Evolutionary conservation across 2,329 filamentous ascomycete genomes (phyloP).

Genomic region (Madurella fahalii): DNA sequence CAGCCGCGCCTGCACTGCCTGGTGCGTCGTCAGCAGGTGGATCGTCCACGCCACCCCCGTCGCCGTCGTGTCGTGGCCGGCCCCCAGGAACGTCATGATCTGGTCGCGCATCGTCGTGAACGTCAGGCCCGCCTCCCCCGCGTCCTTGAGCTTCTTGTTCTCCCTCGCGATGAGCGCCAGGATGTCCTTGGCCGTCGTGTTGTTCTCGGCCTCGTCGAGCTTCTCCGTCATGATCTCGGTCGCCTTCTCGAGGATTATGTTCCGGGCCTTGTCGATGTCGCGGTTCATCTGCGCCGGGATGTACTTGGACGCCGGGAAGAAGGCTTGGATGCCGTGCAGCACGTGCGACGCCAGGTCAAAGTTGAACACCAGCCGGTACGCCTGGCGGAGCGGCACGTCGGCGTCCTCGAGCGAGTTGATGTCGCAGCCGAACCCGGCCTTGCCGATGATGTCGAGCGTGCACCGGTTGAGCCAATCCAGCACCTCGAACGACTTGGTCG

Average conservation of each 20-base stretch:
- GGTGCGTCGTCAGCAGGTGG: constrained; percentile 27
- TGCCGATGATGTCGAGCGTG: constrained; percentile 42
- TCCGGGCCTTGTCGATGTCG: constrained; percentile 33
- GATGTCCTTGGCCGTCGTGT: constrained; percentile 34
- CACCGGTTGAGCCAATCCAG: constrained; percentile 42
- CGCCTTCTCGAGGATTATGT: constrained; percentile 34
- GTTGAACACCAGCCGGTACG: constrained; percentile 40
- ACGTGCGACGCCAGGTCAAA: constrained; percentile 36
- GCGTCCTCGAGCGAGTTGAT: constrained; percentile 38
- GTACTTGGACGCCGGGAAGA: constrained; percentile 37
- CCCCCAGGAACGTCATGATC: constrained; percentile 33
- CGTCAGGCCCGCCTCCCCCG: constrained; percentile 34
- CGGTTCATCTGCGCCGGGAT: constrained; percentile 38
- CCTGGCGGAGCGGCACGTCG: constrained; percentile 35
- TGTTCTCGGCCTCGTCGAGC: constrained; percentile 32
- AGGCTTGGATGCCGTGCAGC: constrained; percentile 41
- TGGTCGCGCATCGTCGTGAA: constrained; percentile 35
- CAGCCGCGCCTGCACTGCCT: constrained; percentile 21
- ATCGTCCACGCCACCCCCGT: constrained; percentile 30
- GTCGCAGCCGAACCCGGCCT: constrained; percentile 39
- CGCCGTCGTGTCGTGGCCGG: constrained; percentile 34
- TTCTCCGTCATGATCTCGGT: constrained; percentile 36
- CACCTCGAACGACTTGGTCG: constrained; percentile 33
- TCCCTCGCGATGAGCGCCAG: constrained; percentile 32
- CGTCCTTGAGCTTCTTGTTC: constrained; percentile 19